Evolutionary conservation across 441 rosid species (phyloP).

Genomic region (Euphorbia neoarborescens): DNA sequence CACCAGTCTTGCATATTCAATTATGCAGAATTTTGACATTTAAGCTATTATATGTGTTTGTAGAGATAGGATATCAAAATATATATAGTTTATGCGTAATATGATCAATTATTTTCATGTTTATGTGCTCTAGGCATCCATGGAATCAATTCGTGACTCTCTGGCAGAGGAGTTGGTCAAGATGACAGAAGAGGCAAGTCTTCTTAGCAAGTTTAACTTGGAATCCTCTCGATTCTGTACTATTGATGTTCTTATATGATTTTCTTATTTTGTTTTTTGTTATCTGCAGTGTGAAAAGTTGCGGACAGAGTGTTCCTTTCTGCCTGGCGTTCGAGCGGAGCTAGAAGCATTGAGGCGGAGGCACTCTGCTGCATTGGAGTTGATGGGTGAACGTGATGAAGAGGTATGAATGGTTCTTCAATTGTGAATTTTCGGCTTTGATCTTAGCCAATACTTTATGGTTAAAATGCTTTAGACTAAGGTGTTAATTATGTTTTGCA

Average conservation of each 20-base stretch:
- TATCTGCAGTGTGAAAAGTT: constrained; percentile 74
- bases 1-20: neutral
- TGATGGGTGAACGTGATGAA: constrained; percentile 99
- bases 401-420: constrained; percentile 46
- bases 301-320: constrained; percentile 53
- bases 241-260: constrained; percentile 1
- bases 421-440: constrained; percentile 9
- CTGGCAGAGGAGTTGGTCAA: constrained; percentile 93
- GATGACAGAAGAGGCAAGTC: constrained; percentile 77
- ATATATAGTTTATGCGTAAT: neutral
- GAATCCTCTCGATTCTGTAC: constrained; percentile 14
- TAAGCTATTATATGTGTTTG: neutral
- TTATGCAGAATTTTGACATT: neutral
- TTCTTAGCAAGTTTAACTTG: constrained; percentile 18
- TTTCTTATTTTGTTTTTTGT: constrained; percentile 3
- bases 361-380: constrained; percentile 93
- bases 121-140: constrained; percentile 50
- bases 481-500: neutral
- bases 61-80: neutral
- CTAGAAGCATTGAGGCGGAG: constrained; percentile 82
- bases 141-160: constrained; percentile 96
- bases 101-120: constrained; percentile 16
- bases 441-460: constrained; percentile 2
- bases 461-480: constrained; percentile 1
- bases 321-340: constrained; percentile 84